phyloP scores from a whole-genome alignment of 169 alveolate genomes.

The Hepatocystis sp. region DNA sequence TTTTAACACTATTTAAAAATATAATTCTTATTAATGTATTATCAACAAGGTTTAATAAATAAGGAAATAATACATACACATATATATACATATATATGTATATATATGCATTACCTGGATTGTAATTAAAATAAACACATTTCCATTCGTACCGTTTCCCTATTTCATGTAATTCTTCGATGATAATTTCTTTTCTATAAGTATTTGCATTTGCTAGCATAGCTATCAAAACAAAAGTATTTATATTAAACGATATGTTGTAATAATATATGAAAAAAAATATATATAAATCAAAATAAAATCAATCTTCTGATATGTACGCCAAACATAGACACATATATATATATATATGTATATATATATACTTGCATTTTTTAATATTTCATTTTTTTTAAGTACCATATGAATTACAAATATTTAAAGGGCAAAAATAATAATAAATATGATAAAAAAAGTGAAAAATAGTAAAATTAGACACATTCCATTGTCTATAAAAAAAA shows the following conservation, averaged over 20 bases:
- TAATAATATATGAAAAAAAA: conserved; percentile 1
- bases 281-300: too few species aligned
- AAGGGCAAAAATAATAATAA: conserved; percentile 22
- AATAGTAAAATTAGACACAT: conserved; percentile 15
- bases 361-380: too few species aligned
- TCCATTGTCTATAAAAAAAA: conserved; percentile 31
- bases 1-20: too few species aligned
- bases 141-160: conserved; percentile 30
- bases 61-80: too few species aligned
- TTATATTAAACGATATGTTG: background rate
- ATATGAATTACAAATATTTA: conserved; percentile 66
- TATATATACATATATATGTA: too few species aligned
- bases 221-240: conserved; percentile 17
- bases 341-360: too few species aligned
- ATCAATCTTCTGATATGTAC: too few species aligned
- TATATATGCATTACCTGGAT: conserved; percentile 35
- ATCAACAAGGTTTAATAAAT: too few species aligned
- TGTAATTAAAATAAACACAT: conserved; percentile 16
- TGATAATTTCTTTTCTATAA: conserved; percentile 30
- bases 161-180: conserved; percentile 45
- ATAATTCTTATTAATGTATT: too few species aligned
- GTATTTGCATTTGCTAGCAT: conserved; percentile 19
- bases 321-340: too few species aligned
- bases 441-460: conserved; percentile 28
- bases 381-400: conserved; percentile 54